Conservation (phyloP, 495 filamentous ascomycete species). For the Parathielavia appendiculata region DNA sequence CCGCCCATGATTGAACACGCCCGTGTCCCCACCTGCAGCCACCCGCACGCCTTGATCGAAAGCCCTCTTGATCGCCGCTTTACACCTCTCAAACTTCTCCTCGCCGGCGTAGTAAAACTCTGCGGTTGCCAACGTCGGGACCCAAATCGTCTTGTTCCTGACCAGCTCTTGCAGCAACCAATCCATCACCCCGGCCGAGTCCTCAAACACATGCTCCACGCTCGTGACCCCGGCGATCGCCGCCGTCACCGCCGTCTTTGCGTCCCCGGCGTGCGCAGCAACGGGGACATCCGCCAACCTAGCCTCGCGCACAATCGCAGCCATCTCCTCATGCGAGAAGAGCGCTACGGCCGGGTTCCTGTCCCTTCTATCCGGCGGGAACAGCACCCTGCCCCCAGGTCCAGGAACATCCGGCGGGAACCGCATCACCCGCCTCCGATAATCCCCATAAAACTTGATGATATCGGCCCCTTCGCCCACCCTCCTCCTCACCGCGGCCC, state of each 20-base stretch:
- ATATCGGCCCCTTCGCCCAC: conserved; percentile 48
- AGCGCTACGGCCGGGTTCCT: conserved; percentile 41
- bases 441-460: conserved; percentile 53
- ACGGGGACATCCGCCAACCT: conserved; percentile 37
- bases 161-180: conserved; percentile 37
- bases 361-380: conserved; percentile 22
- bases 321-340: conserved; percentile 49
- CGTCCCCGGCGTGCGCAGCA: conserved; percentile 42
- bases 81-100: conserved; percentile 26
- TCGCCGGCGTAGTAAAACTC: conserved; percentile 20
- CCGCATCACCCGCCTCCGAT: conserved; percentile 43
- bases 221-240: conserved; percentile 47
- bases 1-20: conserved; percentile 47
- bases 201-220: conserved; percentile 47
- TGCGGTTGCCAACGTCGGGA: conserved; percentile 45
- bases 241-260: conserved; percentile 43
- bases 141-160: conserved; percentile 40
- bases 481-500: conserved; percentile 43
- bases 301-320: conserved; percentile 46
- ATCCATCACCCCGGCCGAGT: conserved; percentile 32
- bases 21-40: conserved; percentile 48
- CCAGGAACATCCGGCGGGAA: conserved; percentile 33
- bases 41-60: conserved; percentile 40
- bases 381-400: conserved; percentile 23
- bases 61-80: conserved; percentile 23